Evolutionary conservation across 1,284 basidiomycete species (phyloP).

Genomic region (Pseudozyma hubeiensis): DNA sequence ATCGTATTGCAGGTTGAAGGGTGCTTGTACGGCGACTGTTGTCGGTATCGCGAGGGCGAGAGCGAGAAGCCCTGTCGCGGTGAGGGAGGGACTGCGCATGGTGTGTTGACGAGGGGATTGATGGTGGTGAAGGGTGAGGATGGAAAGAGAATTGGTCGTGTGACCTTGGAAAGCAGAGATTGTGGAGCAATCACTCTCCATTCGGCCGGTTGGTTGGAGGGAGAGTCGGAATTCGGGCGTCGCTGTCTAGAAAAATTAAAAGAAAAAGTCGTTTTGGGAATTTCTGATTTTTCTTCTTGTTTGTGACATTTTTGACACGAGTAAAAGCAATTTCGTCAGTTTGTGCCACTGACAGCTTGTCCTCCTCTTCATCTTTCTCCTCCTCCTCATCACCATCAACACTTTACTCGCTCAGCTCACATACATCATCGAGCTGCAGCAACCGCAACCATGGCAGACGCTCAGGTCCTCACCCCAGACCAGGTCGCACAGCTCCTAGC

Average conservation of each 20-base stretch:
- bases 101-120: neutral
- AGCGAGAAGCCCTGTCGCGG: constrained; percentile 14
- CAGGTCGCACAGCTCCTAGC: constrained; percentile 39
- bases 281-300: neutral
- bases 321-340: neutral
- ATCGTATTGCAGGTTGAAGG: constrained; percentile 17
- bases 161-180: constrained; percentile 3
- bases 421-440: neutral
- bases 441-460: constrained; percentile 36
- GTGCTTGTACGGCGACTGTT: constrained; percentile 10
- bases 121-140: constrained; percentile 9
- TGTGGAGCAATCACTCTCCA: neutral
- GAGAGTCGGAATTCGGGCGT: constrained; percentile 14
- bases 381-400: constrained; percentile 1
- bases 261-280: constrained; percentile 8
- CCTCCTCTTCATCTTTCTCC: neutral
- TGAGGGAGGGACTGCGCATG: constrained; percentile 27
- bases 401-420: neutral
- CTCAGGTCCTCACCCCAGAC: constrained; percentile 40
- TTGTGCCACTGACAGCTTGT: neutral
- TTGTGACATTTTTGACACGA: no score
- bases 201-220: constrained; percentile 4
- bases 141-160: constrained; percentile 7
- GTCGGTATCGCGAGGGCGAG: neutral
- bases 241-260: neutral